Evolutionary conservation across 306 rosid species (phyloP), one percentile per base, ranked within the genome.

Genomic region (Fagus crenata): DNA sequence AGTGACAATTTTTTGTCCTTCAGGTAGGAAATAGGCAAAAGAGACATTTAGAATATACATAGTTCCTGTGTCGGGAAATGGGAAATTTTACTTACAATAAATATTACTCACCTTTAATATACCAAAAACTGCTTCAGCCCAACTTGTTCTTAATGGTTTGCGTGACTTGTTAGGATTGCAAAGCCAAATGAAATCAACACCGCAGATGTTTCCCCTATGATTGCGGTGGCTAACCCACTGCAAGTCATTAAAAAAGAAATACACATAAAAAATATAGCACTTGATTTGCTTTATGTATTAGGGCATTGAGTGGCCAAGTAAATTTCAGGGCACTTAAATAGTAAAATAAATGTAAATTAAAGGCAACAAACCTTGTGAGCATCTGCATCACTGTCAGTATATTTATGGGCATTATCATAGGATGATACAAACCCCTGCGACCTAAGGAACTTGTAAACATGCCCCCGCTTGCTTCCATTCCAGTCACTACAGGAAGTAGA

Each of bases 201-300:
- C 99, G 53, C 99, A 95, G 46, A 92, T 89, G 85, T 95, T 95
- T 81, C 99, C 99, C 78, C 93, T 83, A 82, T 95, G 99, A 84
- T 95, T 95, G 61, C 93, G 85, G 85, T 95, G 99, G 88, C 99
- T 95, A 75, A 95, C 91, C 99, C 97, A 95, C 99, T 95, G 84
- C 72, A 69, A 18, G 46, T 61, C 60, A 51, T 36, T n/a, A 37
- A 75, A 55, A 13, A 68, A 75, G 28, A 65, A 53, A 79, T 40
- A 15, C 31, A 33, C 46, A 75, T 33, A 63, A 56, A 64, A 2
- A 81, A 51, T 8, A 77, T 31, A 55, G 71, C 64, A 61, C 75
- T 63, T 55, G 18, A 53, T 78, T 17, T 69, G 77, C 55, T 49
- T 17, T 9, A 18, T 12, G 64, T 32, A 31, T 61, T 77, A 43